Evolutionary conservation across 768 basidiomycete species (phyloP).

Genomic region (Mycena maculata): DNA sequence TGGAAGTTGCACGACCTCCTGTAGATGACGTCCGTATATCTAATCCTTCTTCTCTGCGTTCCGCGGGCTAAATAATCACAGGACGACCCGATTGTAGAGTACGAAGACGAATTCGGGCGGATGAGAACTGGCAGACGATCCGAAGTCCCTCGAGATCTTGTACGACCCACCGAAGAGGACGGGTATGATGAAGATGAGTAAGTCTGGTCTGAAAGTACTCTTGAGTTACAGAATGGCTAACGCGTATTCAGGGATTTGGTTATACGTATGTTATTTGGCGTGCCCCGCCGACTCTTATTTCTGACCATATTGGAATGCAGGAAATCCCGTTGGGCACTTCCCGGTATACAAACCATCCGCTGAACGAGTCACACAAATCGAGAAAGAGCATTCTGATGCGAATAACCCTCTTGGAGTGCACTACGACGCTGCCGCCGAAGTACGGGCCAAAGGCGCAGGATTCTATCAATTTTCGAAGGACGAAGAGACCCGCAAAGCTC

Average conservation of each 20-base stretch:
- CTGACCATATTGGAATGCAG: constrained; percentile 51
- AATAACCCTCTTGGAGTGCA: constrained; percentile 80
- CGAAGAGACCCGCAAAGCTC: constrained; percentile 77
- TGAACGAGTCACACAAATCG: constrained; percentile 82
- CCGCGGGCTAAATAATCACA: constrained; percentile 37
- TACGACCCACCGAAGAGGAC: constrained; percentile 58
- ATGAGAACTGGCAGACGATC: constrained; percentile 74
- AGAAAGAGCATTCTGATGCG: constrained; percentile 74
- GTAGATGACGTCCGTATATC: constrained; percentile 52
- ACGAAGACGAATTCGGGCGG: constrained; percentile 91
- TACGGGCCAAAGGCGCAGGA: constrained; percentile 89
- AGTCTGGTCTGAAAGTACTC: constrained; percentile 38
- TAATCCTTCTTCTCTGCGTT: too few species aligned
- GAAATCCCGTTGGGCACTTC: constrained; percentile 86
- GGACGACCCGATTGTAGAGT: constrained; percentile 86
- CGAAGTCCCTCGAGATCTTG: constrained; percentile 78
- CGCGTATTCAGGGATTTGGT: constrained; percentile 61
- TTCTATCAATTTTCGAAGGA: constrained; percentile 93
- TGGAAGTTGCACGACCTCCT: constrained; percentile 65
- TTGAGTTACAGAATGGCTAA: constrained; percentile 15
- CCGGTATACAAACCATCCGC: constrained; percentile 89
- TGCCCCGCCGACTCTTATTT: neutral
- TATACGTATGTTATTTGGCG: constrained; percentile 57
- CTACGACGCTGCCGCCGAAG: constrained; percentile 86
- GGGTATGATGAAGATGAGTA: constrained; percentile 69